phyloP scores from a whole-genome alignment of 108 stramenopile genomes.

The Bacterosira constricta region DNA sequence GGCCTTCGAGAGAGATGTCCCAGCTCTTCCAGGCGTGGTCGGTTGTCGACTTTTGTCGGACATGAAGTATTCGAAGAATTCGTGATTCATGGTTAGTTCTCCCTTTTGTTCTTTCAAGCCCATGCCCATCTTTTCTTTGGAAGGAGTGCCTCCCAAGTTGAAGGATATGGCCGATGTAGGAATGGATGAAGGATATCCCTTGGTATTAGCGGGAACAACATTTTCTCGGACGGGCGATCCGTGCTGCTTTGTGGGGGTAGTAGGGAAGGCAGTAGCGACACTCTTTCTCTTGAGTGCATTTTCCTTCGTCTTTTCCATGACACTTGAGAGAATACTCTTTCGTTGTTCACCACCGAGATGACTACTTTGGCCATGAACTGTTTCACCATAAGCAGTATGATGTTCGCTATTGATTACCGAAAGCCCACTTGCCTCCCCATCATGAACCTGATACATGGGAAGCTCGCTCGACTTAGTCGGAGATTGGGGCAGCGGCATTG shows the following conservation, averaged over 20 bases:
- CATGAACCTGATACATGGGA: constrained; percentile 4
- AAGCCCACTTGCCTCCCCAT: constrained; percentile 26
- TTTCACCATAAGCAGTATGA: background rate
- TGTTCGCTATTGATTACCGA: constrained; percentile 26
- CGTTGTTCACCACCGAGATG: background rate
- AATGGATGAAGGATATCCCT: constrained; percentile 2
- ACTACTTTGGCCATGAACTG: background rate
- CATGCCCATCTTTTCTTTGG: constrained; percentile 7
- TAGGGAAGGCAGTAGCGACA: constrained; percentile 6
- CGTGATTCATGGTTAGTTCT: constrained; percentile 21
- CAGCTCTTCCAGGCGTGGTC: background rate
- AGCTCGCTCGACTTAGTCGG: constrained; percentile 24
- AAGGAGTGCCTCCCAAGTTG: constrained; percentile 14
- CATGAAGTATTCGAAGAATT: constrained; percentile 46
- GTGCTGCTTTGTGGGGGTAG: constrained; percentile 33
- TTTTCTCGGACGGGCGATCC: constrained; percentile 13
- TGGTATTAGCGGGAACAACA: background rate
- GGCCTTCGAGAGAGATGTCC: constrained; percentile 2
- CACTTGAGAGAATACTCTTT: constrained; percentile 35
- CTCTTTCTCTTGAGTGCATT: constrained; percentile 26
- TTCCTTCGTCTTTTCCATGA: constrained; percentile 19
- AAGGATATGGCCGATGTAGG: constrained; percentile 20
- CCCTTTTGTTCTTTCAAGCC: background rate
- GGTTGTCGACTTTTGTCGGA: constrained; percentile 23
- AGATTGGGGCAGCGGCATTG: constrained; percentile 10